Percentiles rank a stretch among this genome's conserved stretches.
Evolutionary conservation across 192 early-diverging fungal genomes (phyloP).

Genomic region (Backusella luteola): DNA sequence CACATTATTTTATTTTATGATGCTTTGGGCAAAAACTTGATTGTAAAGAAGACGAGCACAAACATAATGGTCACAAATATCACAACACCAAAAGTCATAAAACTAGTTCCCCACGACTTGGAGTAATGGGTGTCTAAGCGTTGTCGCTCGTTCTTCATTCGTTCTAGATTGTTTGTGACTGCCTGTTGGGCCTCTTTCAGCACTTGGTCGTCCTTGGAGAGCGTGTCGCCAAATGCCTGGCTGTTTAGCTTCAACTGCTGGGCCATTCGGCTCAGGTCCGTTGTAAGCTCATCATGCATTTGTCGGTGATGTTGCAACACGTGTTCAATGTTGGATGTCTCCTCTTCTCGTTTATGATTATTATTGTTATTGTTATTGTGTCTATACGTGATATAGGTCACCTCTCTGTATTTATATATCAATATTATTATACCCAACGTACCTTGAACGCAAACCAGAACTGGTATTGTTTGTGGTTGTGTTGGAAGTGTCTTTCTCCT

Average conservation of each 20-base stretch:
- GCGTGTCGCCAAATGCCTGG: conserved; percentile 40
- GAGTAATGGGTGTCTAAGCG: conserved; percentile 36
- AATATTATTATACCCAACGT: neutral
- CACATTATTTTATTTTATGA: neutral
- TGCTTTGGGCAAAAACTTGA: conserved; percentile 43
- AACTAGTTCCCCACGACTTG: conserved; percentile 49
- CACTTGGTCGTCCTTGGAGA: conserved; percentile 42
- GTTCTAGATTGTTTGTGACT: conserved; percentile 36
- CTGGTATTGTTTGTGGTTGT: neutral
- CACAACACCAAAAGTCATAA: conserved; percentile 43
- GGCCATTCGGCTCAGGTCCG: conserved; percentile 47
- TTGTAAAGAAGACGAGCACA: conserved; percentile 43
- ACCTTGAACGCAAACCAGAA: neutral
- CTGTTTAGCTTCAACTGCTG: conserved; percentile 49
- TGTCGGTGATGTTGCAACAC: conserved; percentile 50
- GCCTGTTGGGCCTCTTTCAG: conserved; percentile 40
- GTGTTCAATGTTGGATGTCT: conserved; percentile 37
- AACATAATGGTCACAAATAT: conserved; percentile 45
- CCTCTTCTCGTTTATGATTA: conserved; percentile 24
- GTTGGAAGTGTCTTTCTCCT: neutral
- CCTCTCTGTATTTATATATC: neutral
- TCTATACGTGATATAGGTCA: neutral
- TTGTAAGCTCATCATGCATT: conserved; percentile 49
- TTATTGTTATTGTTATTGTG: neutral
- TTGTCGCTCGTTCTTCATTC: conserved; percentile 33